These are phyloP conservation scores for Penicillium sp. DNA, from an alignment of 2,329 filamentous ascomycete species.

Conservation along the genomic window DNA sequence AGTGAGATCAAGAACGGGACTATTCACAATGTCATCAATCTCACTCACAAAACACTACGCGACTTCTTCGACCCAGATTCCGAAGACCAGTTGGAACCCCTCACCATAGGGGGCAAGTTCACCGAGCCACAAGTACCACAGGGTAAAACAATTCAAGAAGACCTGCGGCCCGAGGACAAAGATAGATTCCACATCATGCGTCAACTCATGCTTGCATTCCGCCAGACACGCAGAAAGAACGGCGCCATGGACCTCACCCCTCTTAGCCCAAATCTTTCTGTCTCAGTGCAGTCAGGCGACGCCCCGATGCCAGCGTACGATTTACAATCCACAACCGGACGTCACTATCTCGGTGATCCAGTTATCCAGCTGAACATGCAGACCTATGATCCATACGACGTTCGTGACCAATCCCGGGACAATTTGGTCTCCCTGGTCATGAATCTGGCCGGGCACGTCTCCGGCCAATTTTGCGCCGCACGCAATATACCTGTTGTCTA, in stretches of 20 bases:
- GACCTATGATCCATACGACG: conserved; percentile 29
- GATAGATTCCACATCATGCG: conserved; percentile 30
- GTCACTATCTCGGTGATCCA: conserved; percentile 37
- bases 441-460: conserved; percentile 44
- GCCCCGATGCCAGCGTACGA: conserved; percentile 21
- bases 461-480: conserved; percentile 29
- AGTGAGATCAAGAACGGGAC: conserved; percentile 47
- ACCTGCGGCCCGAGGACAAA: conserved; percentile 29
- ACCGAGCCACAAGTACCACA: conserved; percentile 12
- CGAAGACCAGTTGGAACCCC: conserved; percentile 12
- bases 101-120: conserved; percentile 28
- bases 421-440: conserved; percentile 44
- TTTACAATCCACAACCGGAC: conserved; percentile 24
- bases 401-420: conserved; percentile 31
- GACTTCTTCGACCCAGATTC: conserved; percentile 30
- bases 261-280: conserved; percentile 10
- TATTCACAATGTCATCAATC: conserved; percentile 46
- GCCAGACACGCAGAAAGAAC: conserved; percentile 30
- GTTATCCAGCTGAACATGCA: conserved; percentile 30
- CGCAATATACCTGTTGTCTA: conserved; percentile 33
- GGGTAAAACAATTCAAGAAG: conserved; percentile 20
- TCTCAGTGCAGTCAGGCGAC: conserved; percentile 24
- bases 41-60: conserved; percentile 42
- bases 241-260: conserved; percentile 32
- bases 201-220: conserved; percentile 34